Base-by-base conservation (phyloP, 495 filamentous ascomycete genomes). In the Astrothelium subdiscretum region DNA sequence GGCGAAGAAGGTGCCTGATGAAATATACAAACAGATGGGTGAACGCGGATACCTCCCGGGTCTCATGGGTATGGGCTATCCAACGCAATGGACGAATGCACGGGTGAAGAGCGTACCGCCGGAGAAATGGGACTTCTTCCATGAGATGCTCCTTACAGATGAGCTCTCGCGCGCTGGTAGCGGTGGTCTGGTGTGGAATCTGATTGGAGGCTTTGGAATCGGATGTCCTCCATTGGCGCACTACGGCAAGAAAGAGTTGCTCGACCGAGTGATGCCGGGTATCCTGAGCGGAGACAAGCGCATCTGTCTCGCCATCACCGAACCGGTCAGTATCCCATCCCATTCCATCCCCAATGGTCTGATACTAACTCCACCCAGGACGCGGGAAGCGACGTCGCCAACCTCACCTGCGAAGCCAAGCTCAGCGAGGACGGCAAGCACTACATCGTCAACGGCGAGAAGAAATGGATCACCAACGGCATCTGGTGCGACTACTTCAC, bases 391-490 rank as follows among this genome's bases (percentile, higher is more conserved):
- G 94, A 98, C 73, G 94, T 98, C 18, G 94, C 94, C 59, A 97
- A 95, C 76, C 75, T 98, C 42, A 92, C 85, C 27, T 97, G 92
- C 72, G 91, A 96, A 79, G 94, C 94, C 31, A 95, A 95, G 78
- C 86, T 96, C 48, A 86, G 80, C 59, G 84, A 90, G 67, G 92
- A 97, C 71, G 94, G 94, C 70, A 98, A 97, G 81, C 90, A 97
- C 75, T 98, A 95, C 75, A 97, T 98, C 63, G 94, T 98, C 75
- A 98, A 97, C 72, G 94, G 94, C 44, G 94, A 97, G 82, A 97
- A 98, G 86, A 98, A 98, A 76, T 97, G 94, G 94, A 98, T 98
- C 75, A 97, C 92, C 70, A 97, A 98, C 78, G 94, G 94, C 68
- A 82, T 96, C 65, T 97, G 89, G 88, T 82, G 80, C 62, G 94